Evolutionary conservation across 1,284 basidiomycete genomes (phyloP).

Genomic region (Ganoderma lucidum): DNA sequence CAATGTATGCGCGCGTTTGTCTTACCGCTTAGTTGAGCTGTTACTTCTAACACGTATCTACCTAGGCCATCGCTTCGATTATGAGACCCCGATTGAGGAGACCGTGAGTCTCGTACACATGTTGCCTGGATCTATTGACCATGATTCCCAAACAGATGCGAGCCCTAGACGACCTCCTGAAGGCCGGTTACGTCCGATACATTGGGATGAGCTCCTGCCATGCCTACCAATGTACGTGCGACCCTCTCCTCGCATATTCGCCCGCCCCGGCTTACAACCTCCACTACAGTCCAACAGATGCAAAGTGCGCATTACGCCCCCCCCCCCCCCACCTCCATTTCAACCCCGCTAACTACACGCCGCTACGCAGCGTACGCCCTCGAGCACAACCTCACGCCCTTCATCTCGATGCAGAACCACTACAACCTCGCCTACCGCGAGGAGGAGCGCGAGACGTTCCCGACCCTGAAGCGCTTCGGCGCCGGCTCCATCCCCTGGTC

Average conservation of each 20-base stretch:
- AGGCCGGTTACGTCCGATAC: slow-evolving; percentile 45
- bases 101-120: slow-evolving; percentile 21
- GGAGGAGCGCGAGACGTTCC: slow-evolving; percentile 14
- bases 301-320: neutral
- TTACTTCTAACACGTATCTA: neutral
- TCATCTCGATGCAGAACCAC: slow-evolving; percentile 60
- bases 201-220: slow-evolving; percentile 46
- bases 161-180: slow-evolving; percentile 45
- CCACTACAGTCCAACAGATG: slow-evolving; percentile 44
- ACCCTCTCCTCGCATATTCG: neutral
- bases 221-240: slow-evolving; percentile 50
- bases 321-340: neutral
- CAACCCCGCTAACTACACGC: neutral
- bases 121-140: neutral
- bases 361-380: slow-evolving; percentile 40
- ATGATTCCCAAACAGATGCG: slow-evolving; percentile 34
- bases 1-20: slow-evolving; percentile 30
- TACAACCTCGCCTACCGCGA: slow-evolving; percentile 13
- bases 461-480: neutral
- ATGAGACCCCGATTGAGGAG: slow-evolving; percentile 35
- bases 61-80: slow-evolving; percentile 32
- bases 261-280: neutral
- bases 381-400: slow-evolving; percentile 51
- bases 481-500: slow-evolving; percentile 13
- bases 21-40: neutral